Conservation (phyloP, 1,284 basidiomycete species). For the Cutaneotrichosporon daszewskae region DNA sequence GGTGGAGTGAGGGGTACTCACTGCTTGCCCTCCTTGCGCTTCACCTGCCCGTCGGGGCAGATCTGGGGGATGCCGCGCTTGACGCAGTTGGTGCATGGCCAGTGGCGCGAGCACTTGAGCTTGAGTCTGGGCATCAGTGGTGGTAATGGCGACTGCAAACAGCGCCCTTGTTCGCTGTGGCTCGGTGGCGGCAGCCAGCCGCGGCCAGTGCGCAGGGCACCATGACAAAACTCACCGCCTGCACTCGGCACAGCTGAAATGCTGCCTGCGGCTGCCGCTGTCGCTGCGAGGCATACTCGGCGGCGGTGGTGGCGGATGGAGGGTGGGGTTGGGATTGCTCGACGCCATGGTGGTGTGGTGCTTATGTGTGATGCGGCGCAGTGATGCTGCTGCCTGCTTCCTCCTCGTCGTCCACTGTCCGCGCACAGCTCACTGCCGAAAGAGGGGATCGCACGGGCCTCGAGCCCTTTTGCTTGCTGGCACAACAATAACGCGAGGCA, state of each 20-base stretch:
- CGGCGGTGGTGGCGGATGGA: too few species aligned
- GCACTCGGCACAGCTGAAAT: constrained; percentile 18
- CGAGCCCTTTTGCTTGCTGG: too few species aligned
- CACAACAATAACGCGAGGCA: too few species aligned
- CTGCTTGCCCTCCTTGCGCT: constrained; percentile 38
- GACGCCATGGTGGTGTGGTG: too few species aligned
- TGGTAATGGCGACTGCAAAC: too few species aligned
- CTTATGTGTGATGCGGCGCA: too few species aligned
- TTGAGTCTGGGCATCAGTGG: constrained; percentile 17
- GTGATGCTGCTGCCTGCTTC: too few species aligned
- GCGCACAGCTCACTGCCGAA: too few species aligned
- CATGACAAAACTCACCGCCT: constrained; percentile 12
- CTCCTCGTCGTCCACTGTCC: too few species aligned
- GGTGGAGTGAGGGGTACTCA: constrained; percentile 12
- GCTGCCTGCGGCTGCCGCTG: constrained; percentile 4
- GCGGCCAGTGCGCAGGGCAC: neutral
- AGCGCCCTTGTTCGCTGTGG: too few species aligned
- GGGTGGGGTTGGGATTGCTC: too few species aligned
- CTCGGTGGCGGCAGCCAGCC: neutral
- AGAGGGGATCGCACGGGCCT: too few species aligned
- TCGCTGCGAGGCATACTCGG: neutral
- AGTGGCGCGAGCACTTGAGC: constrained; percentile 16
- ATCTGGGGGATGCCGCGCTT: constrained; percentile 28
- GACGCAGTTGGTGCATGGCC: constrained; percentile 18
- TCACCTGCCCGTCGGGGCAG: constrained; percentile 14